A percentile compares a stretch with the other conserved stretches of the same genome.
phyloP scores from a whole-genome alignment of 2,329 filamentous ascomycete genomes.

The Microdochium nivale region DNA sequence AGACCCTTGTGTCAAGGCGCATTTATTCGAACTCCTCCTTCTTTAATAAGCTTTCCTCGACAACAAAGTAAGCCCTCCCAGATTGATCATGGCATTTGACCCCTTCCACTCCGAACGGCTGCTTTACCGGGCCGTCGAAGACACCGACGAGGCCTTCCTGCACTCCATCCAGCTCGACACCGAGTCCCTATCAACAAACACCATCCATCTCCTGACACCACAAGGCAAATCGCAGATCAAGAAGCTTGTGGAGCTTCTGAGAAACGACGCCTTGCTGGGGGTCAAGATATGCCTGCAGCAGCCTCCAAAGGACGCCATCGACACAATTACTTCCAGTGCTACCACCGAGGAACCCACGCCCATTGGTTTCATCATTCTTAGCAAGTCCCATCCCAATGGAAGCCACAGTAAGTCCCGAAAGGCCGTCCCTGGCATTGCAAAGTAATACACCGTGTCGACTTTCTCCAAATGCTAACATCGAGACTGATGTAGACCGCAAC shows the following conservation, averaged over 20 bases:
- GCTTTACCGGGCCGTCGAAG: constrained; percentile 25
- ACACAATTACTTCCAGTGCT: no score
- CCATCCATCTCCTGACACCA: constrained; percentile 18
- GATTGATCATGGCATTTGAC: constrained; percentile 6
- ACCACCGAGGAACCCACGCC: not conserved
- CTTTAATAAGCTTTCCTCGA: no score
- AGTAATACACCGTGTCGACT: constrained; percentile 9
- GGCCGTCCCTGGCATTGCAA: constrained; percentile 22
- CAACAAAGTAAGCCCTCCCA: not conserved
- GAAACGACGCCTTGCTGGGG: constrained; percentile 21
- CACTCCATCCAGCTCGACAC: constrained; percentile 19
- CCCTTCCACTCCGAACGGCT: constrained; percentile 26
- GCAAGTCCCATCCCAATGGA: not conserved
- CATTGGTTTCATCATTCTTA: not conserved
- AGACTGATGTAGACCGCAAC: constrained; percentile 17
- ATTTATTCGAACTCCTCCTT: no score
- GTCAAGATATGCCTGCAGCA: constrained; percentile 26
- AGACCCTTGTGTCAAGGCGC: no score
- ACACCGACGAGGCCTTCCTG: constrained; percentile 20
- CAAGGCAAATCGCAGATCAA: constrained; percentile 16
- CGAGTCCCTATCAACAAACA: constrained; percentile 15
- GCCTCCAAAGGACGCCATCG: not conserved
- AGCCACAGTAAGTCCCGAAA: not conserved
- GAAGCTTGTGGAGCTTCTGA: constrained; percentile 15
- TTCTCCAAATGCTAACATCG: constrained; percentile 6